Evolutionary conservation across 192 early-diverging fungal genomes (phyloP).

Genomic region (Powellomyces hirtus): DNA sequence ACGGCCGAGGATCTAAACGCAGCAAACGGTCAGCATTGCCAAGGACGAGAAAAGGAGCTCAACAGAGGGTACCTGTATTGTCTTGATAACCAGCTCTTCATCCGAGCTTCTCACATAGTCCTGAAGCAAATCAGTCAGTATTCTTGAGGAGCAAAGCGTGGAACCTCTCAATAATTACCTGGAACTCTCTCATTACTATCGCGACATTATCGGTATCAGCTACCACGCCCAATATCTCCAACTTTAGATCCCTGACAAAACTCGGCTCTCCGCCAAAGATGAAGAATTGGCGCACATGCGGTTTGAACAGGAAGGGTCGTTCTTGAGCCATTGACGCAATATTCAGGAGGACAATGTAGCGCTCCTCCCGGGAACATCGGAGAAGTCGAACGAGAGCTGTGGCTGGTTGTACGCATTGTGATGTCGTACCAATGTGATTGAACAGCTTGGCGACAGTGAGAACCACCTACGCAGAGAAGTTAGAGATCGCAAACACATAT

Average conservation of each 20-base stretch:
- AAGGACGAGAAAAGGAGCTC: constrained; percentile 46
- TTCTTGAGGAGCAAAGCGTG: neutral
- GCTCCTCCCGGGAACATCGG: constrained; percentile 66
- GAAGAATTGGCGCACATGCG: constrained; percentile 77
- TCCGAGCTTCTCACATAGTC: constrained; percentile 69
- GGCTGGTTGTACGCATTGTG: constrained; percentile 9
- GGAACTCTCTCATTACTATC: constrained; percentile 71
- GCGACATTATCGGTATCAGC: constrained; percentile 67
- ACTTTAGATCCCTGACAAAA: constrained; percentile 77
- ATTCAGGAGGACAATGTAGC: constrained; percentile 73
- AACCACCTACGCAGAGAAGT: constrained; percentile 21
- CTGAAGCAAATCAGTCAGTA: constrained; percentile 26
- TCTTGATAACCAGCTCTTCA: constrained; percentile 61
- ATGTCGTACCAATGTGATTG: constrained; percentile 29
- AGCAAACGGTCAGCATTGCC: too few species aligned
- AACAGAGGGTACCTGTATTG: constrained; percentile 52
- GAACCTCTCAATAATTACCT: constrained; percentile 38
- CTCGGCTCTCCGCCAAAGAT: constrained; percentile 73
- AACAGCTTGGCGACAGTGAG: constrained; percentile 32
- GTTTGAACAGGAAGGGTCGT: constrained; percentile 67
- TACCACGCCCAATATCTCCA: constrained; percentile 76
- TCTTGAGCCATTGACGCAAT: constrained; percentile 70
- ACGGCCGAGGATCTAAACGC: constrained; percentile 29
- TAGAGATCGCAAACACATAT: neutral
- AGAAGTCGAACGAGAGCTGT: constrained; percentile 75